phyloP scores from a whole-genome alignment of 1,139 yeast species.

The Kodamaea anthophila region DNA sequence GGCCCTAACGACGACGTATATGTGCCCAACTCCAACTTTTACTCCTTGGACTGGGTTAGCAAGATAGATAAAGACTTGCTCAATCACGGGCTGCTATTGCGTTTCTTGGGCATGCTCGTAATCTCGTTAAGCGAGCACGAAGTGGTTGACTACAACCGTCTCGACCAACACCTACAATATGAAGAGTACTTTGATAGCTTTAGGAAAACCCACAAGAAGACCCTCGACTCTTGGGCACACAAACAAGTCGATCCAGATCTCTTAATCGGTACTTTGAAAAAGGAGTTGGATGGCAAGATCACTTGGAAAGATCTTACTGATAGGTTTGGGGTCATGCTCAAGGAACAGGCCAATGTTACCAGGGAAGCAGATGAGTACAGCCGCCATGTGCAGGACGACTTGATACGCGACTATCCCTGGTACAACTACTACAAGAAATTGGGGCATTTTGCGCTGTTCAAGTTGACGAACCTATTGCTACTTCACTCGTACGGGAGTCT shows the following conservation, averaged over 20 bases:
- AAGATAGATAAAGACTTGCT: conserved; percentile 24
- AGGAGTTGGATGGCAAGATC: neutral
- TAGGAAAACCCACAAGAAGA: conserved; percentile 5
- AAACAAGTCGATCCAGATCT: neutral
- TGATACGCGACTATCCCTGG: conserved; percentile 66
- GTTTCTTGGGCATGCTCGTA: conserved; percentile 33
- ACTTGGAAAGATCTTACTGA: neutral
- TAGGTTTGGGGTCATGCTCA: conserved; percentile 1
- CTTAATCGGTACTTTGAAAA: conserved; percentile 1
- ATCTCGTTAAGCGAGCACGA: conserved; percentile 39
- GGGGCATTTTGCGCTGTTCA: conserved; percentile 50
- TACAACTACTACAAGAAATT: conserved; percentile 54
- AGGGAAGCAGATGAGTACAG: conserved; percentile 29
- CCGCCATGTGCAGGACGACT: conserved; percentile 36
- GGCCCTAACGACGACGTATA: conserved; percentile 27
- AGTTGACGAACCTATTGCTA: conserved; percentile 48
- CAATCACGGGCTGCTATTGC: conserved; percentile 34
- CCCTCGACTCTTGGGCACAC: conserved; percentile 1
- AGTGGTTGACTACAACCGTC: conserved; percentile 28
- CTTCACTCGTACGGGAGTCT: conserved; percentile 41
- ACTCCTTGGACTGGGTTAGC: conserved; percentile 30
- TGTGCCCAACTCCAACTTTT: conserved; percentile 34
- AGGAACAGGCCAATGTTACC: conserved; percentile 14
- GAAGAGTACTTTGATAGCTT: conserved; percentile 15
- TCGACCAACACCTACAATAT: conserved; percentile 19